Conservation (phyloP, 2,329 filamentous ascomycete genomes). For the Zymoseptoria pseudotritici region DNA sequence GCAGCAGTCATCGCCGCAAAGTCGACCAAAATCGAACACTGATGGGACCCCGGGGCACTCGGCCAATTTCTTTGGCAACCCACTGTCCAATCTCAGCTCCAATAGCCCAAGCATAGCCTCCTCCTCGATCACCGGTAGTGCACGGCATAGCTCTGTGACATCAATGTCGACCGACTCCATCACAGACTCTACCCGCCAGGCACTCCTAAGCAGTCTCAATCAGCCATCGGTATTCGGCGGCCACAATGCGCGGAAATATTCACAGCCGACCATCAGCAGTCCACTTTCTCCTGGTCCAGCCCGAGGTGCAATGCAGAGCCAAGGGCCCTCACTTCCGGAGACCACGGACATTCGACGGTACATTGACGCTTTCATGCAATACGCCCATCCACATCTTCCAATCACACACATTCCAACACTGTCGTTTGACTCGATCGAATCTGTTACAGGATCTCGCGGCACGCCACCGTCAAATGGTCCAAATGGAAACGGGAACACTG, state of each 20-base stretch:
- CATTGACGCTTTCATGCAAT: constrained; percentile 80
- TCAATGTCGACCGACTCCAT: constrained; percentile 58
- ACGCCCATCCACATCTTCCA: constrained; percentile 91
- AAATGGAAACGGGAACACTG: constrained; percentile 52
- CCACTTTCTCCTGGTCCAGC: constrained; percentile 38
- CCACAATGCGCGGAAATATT: constrained; percentile 49
- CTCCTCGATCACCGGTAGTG: constrained; percentile 62
- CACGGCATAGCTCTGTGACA: constrained; percentile 52
- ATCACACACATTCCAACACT: constrained; percentile 88
- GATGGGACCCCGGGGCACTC: constrained; percentile 31
- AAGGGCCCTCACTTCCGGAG: constrained; percentile 58
- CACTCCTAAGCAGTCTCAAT: constrained; percentile 54
- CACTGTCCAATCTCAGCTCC: constrained; percentile 58
- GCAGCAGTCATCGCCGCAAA: constrained; percentile 12
- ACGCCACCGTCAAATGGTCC: constrained; percentile 43
- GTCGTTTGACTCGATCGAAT: constrained; percentile 74
- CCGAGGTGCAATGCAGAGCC: constrained; percentile 25
- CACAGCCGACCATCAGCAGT: constrained; percentile 50
- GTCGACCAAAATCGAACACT: constrained; percentile 6
- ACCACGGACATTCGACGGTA: constrained; percentile 84
- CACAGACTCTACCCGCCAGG: constrained; percentile 58
- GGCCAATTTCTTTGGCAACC: constrained; percentile 54
- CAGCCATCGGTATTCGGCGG: constrained; percentile 49
- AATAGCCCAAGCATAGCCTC: constrained; percentile 57
- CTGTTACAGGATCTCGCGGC: constrained; percentile 48